Evolutionary conservation across 768 basidiomycete species (phyloP).

Genomic region (Stropharia rugosoannulata): DNA sequence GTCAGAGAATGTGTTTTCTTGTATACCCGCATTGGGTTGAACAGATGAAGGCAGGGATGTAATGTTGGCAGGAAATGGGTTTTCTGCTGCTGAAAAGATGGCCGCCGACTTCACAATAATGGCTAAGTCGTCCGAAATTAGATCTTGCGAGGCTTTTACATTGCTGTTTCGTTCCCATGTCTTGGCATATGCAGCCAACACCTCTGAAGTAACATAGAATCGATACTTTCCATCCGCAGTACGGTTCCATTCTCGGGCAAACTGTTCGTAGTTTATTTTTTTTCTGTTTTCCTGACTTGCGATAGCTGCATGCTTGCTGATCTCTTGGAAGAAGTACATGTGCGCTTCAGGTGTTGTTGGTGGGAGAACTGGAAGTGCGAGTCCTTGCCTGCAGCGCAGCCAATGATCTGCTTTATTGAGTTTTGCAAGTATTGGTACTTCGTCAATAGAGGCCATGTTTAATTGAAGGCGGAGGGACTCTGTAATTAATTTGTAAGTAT

Average conservation of each 20-base stretch:
- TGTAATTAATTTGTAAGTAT: not conserved
- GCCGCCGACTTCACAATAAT: too few species aligned
- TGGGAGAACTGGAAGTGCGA: slow-evolving; percentile 20
- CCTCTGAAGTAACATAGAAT: slow-evolving; percentile 23
- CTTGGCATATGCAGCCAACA: slow-evolving; percentile 21
- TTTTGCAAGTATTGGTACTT: not conserved
- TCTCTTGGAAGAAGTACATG: slow-evolving; percentile 11
- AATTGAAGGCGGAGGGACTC: slow-evolving; percentile 6
- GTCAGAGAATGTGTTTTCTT: too few species aligned
- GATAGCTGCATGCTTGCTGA: not conserved
- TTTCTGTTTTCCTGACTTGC: not conserved
- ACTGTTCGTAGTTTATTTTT: slow-evolving; percentile 17
- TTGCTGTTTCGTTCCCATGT: slow-evolving; percentile 23
- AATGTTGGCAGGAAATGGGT: not conserved
- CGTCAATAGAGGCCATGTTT: slow-evolving; percentile 8
- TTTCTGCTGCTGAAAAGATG: not conserved
- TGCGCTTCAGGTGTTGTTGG: slow-evolving; percentile 19
- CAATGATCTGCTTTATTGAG: slow-evolving; percentile 18
- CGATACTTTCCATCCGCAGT: slow-evolving; percentile 21
- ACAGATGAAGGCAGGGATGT: too few species aligned
- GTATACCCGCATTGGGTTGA: too few species aligned
- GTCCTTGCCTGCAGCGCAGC: slow-evolving; percentile 19
- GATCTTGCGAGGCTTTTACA: slow-evolving; percentile 20
- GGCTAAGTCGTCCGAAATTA: slow-evolving; percentile 9
- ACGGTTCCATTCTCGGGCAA: slow-evolving; percentile 22